Percentiles rank a stretch among this genome's conserved stretches.
Evolutionary conservation across 2,329 filamentous ascomycete genomes (phyloP).

Genomic region (Raffaelea deltoideospora): DNA sequence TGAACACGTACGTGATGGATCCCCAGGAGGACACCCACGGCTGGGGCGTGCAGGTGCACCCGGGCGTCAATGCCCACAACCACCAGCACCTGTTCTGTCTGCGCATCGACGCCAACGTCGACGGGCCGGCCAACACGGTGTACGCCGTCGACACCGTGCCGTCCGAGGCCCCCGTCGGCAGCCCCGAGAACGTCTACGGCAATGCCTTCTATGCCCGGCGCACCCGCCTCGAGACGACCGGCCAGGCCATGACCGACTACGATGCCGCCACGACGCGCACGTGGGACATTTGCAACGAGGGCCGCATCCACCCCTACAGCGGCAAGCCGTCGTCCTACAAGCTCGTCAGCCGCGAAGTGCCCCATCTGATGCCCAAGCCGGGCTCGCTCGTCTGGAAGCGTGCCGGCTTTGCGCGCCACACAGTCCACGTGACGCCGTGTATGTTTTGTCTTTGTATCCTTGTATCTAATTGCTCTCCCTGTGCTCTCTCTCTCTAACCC

Average conservation of each 20-base stretch:
- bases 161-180: constrained; percentile 61
- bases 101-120: constrained; percentile 73
- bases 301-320: constrained; percentile 71
- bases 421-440: constrained; percentile 83
- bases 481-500: background rate
- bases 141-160: constrained; percentile 66
- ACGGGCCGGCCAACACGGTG: constrained; percentile 67
- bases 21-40: constrained; percentile 67
- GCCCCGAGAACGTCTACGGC: constrained; percentile 70
- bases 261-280: constrained; percentile 64
- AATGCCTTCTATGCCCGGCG: constrained; percentile 82
- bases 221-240: constrained; percentile 60
- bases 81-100: constrained; percentile 69
- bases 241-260: constrained; percentile 62
- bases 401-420: constrained; percentile 74
- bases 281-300: constrained; percentile 83
- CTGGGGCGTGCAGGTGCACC: constrained; percentile 86
- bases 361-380: constrained; percentile 62
- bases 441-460: constrained; percentile 26
- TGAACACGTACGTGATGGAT: constrained; percentile 79
- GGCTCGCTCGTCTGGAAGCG: constrained; percentile 78
- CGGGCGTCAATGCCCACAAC: constrained; percentile 85
- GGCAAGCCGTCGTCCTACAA: constrained; percentile 79
- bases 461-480: background rate
- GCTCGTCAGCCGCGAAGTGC: constrained; percentile 74